A percentile compares a stretch with the other conserved stretches of the same genome.
These are phyloP conservation scores for Cicer chorassanicum DNA, from an alignment of 306 rosid genomes.

Conservation along the genomic window DNA sequence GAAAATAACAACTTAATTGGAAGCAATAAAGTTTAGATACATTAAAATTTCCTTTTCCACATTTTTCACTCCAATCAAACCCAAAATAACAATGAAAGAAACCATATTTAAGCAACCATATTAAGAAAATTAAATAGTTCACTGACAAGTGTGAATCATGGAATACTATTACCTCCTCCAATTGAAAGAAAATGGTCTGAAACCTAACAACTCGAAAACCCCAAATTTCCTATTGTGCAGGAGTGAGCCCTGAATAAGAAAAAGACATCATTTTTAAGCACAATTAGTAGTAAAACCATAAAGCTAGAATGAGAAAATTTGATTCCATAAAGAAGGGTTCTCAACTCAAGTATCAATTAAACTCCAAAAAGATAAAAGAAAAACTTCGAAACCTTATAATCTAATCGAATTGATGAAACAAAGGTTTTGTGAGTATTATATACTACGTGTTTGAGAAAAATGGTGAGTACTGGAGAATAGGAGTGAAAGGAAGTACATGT, in stretches of 20 bases:
- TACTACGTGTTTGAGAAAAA: neutral
- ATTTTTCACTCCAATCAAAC: slow-evolving; percentile 21
- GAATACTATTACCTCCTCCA: slow-evolving; percentile 51
- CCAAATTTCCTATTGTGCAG: slow-evolving; percentile 43
- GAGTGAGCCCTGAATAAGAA: slow-evolving; percentile 37
- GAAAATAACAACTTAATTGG: slow-evolving; percentile 13
- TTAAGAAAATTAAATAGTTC: neutral
- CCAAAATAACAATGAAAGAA: slow-evolving; percentile 7
- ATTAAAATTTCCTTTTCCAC: neutral
- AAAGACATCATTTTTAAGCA: slow-evolving; percentile 36
- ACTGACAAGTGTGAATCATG: slow-evolving; percentile 4
- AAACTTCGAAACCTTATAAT: neutral
- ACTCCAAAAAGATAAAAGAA: neutral
- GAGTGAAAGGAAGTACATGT: slow-evolving; percentile 34
- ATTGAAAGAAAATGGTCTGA: slow-evolving; percentile 47
- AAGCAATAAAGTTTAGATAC: slow-evolving; percentile 12
- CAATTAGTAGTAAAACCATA: neutral
- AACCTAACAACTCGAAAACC: slow-evolving; percentile 41
- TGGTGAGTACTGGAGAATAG: neutral
- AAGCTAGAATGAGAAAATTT: neutral
- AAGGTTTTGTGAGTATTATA: neutral
- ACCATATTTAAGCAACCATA: neutral
- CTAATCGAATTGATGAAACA: neutral
- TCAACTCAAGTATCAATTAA: neutral
- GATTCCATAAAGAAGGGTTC: neutral